phyloP scores from a whole-genome alignment of 257 asterid genomes.

The Lycium barbarum region DNA sequence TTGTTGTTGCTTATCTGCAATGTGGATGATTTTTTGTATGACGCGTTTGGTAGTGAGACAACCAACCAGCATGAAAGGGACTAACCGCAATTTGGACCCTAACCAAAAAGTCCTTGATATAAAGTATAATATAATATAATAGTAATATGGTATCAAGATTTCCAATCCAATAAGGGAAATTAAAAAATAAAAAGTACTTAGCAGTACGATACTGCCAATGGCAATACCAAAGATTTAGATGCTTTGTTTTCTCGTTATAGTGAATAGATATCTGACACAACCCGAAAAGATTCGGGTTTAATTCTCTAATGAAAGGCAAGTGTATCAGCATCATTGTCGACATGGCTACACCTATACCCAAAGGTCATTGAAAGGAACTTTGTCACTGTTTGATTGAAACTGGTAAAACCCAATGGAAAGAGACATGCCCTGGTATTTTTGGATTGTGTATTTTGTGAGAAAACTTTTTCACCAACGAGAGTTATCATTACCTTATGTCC shows the following conservation, averaged over 20 bases:
- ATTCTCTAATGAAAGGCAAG: not conserved
- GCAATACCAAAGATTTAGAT: not conserved
- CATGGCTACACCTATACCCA: not conserved
- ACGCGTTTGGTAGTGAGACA: not conserved
- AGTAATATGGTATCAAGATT: not conserved
- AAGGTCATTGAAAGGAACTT: not conserved
- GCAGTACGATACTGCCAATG: not conserved
- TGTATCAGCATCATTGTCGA: not conserved
- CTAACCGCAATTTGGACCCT: not conserved
- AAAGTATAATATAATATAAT: not conserved
- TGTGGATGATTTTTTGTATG: not conserved
- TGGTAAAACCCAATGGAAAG: not conserved
- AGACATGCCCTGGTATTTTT: not conserved
- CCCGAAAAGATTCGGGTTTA: not conserved
- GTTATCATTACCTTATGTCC: too few relatives aligned
- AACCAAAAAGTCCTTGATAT: not conserved
- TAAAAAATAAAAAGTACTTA: not conserved
- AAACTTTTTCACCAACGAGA: not conserved
- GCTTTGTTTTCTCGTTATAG: not conserved
- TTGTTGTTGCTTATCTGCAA: too few relatives aligned
- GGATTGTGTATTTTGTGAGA: not conserved
- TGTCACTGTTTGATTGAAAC: conserved; percentile 16
- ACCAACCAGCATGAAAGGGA: not conserved
- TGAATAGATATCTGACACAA: not conserved
- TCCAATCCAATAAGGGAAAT: not conserved